Base-by-base conservation (phyloP, 78 protist genomes). In the Dictyostelium capitatum region DNA sequence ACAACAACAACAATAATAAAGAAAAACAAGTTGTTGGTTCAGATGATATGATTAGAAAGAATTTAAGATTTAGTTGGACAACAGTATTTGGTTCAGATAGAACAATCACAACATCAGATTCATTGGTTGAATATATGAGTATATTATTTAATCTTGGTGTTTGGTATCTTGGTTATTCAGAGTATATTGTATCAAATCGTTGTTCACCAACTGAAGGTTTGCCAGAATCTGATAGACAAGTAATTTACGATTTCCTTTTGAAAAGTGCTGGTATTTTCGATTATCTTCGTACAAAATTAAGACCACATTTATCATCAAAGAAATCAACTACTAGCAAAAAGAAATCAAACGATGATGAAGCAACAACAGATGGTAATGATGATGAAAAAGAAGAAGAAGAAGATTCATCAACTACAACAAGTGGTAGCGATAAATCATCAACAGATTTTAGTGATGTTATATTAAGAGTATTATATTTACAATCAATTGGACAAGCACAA, bases 91-190 rank as follows among this genome's bases (percentile, higher is more conserved):
- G 92, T 9, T 8, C 37, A 10, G 80, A 74, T 20, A 32, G 83
- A 47, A 10, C 53, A n/a, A 47, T 57, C 5, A 64, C 41, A 4
- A 47, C 83, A 2, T 41, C 41, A 25, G 92, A 85, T 77, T 32
- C 79, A 14, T 25, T 85, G 25, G 59, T 85, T 0, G 92, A 85
- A 53, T 32, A 75, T 41, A 30, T 20, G 7, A 75, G 46, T 77
- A 72, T 74, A 10, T n/a, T 85, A 0, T 77, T 70, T 56, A 85
- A 85, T 77, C 83, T 57, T 43, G 70, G 54, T 57, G 17, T 85
- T 57, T 85, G 92, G 92, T 85, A 85, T 77, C 64, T 85, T 20
- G 92, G 92, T 46, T 85, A 77, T 25, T 85, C 92, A 20, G 81
- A 85, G 23, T 85, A 30, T 28, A 28, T 85, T 3, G 67, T 85